Percentiles rank a stretch among this genome's conserved stretches.
Conservation (phyloP, 1,284 basidiomycete species). For the Trametes polyzona region DNA sequence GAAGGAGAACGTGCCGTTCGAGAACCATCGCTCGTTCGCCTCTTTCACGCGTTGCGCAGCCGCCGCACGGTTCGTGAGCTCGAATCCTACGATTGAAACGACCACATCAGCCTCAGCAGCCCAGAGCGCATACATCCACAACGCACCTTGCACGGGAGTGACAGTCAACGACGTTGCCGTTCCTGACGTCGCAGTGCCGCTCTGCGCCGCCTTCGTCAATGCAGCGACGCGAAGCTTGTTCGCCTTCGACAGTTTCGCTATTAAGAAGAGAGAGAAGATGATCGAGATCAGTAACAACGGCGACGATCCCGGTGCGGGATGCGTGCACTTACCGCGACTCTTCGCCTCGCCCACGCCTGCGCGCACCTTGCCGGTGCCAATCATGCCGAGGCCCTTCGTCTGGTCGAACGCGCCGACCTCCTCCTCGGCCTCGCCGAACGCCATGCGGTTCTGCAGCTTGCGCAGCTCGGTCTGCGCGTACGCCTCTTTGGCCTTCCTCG, state of each 20-base stretch:
- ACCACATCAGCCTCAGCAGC: background rate
- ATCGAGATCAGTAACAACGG: conserved; percentile 5
- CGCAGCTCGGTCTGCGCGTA: conserved; percentile 96
- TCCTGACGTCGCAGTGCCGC: conserved; percentile 71
- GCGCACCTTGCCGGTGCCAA: conserved; percentile 90
- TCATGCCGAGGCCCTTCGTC: conserved; percentile 97
- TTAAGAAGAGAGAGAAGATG: too few relatives aligned
- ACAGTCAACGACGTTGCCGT: conserved; percentile 92
- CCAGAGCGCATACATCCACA: background rate
- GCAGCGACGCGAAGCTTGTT: conserved; percentile 91
- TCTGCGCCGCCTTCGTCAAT: conserved; percentile 73
- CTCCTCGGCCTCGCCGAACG: conserved; percentile 94
- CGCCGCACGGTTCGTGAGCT: conserved; percentile 84
- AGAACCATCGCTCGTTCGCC: conserved; percentile 93
- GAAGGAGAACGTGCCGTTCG: conserved; percentile 83
- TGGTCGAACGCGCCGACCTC: conserved; percentile 97
- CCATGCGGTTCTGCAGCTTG: conserved; percentile 96
- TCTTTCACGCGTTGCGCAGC: conserved; percentile 84
- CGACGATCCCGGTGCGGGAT: background rate
- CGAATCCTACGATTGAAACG: conserved; percentile 68
- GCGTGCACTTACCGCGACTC: conserved; percentile 72
- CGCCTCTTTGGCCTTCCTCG: conserved; percentile 95
- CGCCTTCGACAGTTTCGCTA: conserved; percentile 97
- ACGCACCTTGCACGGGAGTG: conserved; percentile 91
- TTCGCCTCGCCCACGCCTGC: conserved; percentile 86